Evolutionary conservation across 495 filamentous ascomycete species (phyloP).

Genomic region (Annulohypoxylon maeteangense): DNA sequence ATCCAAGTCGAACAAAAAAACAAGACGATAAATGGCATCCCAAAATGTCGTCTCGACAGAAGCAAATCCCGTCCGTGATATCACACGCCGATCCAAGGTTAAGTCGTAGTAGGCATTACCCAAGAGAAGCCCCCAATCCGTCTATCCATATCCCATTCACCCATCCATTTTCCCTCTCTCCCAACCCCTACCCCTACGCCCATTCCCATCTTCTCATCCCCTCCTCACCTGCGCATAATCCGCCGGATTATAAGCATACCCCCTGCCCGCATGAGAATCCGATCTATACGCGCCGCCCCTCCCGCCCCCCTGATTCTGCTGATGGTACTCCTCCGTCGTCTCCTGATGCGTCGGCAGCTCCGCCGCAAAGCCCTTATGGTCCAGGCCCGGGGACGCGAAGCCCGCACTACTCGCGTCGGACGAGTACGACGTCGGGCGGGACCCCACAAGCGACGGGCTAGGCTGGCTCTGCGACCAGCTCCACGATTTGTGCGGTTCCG

Average conservation of each 20-base stretch:
- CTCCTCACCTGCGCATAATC: conserved; percentile 52
- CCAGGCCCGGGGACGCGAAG: conserved; percentile 48
- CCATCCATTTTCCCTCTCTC: too few relatives aligned
- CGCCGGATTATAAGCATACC: conserved; percentile 56
- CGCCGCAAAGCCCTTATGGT: conserved; percentile 50
- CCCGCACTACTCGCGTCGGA: conserved; percentile 46
- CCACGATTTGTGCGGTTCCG: conserved; percentile 38
- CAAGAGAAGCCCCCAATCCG: conserved; percentile 9
- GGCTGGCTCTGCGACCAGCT: conserved; percentile 48
- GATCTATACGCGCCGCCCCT: conserved; percentile 24
- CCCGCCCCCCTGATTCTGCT: neutral
- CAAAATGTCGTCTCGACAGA: conserved; percentile 1
- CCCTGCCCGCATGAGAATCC: conserved; percentile 39
- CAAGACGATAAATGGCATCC: conserved; percentile 2
- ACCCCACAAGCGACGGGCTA: conserved; percentile 42
- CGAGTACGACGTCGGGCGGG: conserved; percentile 49
- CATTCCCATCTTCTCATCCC: neutral
- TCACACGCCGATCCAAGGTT: conserved; percentile 10
- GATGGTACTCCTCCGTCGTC: conserved; percentile 54
- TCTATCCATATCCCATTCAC: neutral
- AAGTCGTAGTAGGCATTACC: neutral
- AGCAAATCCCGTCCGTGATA: conserved; percentile 1
- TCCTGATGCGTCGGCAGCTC: conserved; percentile 53
- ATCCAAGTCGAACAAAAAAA: neutral
- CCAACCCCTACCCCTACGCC: too few relatives aligned